Conservation (phyloP, 768 basidiomycete species). For the Chalciporus chontae region DNA sequence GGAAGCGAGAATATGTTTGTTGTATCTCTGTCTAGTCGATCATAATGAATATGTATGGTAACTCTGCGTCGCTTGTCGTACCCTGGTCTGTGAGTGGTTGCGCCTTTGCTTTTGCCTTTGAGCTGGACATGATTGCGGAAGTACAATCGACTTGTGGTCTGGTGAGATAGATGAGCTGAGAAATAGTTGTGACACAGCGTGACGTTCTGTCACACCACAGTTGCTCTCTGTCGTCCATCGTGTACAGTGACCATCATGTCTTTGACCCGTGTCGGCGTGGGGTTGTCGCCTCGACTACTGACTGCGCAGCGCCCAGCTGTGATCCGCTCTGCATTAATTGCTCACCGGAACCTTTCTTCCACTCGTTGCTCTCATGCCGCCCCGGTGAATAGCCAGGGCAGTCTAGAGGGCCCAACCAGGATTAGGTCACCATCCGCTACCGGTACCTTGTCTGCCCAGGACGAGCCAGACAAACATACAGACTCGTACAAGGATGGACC, state of each 20-base stretch:
- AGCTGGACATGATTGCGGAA: slow-evolving; percentile 39
- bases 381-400: slow-evolving; percentile 11
- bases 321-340: slow-evolving; percentile 36
- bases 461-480: slow-evolving; percentile 48
- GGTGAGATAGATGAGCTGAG: slow-evolving; percentile 17
- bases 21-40: slow-evolving; percentile 72
- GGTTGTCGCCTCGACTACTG: slow-evolving; percentile 47
- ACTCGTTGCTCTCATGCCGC: slow-evolving; percentile 23
- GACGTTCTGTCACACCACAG: slow-evolving; percentile 26
- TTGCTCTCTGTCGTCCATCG: slow-evolving; percentile 23
- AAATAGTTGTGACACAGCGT: slow-evolving; percentile 19
- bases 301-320: slow-evolving; percentile 23
- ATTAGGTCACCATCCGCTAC: slow-evolving; percentile 34
- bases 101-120: slow-evolving; percentile 59
- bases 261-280: slow-evolving; percentile 49
- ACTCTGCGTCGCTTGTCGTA: slow-evolving; percentile 30
- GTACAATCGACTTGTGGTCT: not conserved
- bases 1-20: slow-evolving; percentile 73
- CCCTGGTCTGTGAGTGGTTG: slow-evolving; percentile 69
- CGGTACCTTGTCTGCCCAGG: slow-evolving; percentile 32
- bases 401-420: slow-evolving; percentile 22
- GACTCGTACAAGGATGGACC: slow-evolving; percentile 78
- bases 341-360: slow-evolving; percentile 40
- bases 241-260: slow-evolving; percentile 43
- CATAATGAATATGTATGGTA: slow-evolving; percentile 33